Base-by-base conservation (phyloP, 2,329 filamentous ascomycete genomes). In the Aspergillus niger region DNA sequence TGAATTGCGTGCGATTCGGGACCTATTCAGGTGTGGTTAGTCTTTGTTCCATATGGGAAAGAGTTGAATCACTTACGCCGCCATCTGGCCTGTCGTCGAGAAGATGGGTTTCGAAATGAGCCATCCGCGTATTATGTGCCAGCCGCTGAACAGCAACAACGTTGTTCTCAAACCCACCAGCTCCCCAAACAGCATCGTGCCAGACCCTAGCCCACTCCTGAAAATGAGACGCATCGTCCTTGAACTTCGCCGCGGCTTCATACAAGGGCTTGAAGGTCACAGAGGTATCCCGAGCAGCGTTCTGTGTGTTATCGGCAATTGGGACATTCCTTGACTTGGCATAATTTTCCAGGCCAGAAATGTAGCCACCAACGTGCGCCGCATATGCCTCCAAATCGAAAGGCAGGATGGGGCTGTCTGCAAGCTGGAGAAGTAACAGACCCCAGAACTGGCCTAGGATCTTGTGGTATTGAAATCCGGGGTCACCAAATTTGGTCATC, bases 1-100 rank as follows among this genome's bases (percentile, higher is more conserved):
- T 97, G 83, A 92, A 99, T 77, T 98, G 95, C 5, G 90, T 91
- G 65, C 94, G 88, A 68, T 91, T 91, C 41, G 91, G 91, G 4
- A 96, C 85, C 90, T 92, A 58, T 54, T 38, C 43, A 52, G 39
- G 65, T 58, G 62, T 60, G 69, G 58, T 57, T 58, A 49, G 53
- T 22, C 15, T 44, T 5, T 6, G 17, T 15, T 47, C 15, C 10
- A 10, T 8, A 8, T 8, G 10, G n/a, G 24, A 36, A 32, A 51
- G 3, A 7, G 24, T 22, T 3, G 30, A 20, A 22, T 50, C 58
- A 87, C 91, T 83, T 85, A 96, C 90, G 61, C 92, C 92, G 64
- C 87, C 89, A 39, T 82, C 86, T 20, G 81, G 76, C 44, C 89
- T 86, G 55, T 92, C 73, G 78, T 99, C 95, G 28, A 98, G 79